phyloP scores from a whole-genome alignment of 169 alveolate species.

The Plasmodium sp. region DNA sequence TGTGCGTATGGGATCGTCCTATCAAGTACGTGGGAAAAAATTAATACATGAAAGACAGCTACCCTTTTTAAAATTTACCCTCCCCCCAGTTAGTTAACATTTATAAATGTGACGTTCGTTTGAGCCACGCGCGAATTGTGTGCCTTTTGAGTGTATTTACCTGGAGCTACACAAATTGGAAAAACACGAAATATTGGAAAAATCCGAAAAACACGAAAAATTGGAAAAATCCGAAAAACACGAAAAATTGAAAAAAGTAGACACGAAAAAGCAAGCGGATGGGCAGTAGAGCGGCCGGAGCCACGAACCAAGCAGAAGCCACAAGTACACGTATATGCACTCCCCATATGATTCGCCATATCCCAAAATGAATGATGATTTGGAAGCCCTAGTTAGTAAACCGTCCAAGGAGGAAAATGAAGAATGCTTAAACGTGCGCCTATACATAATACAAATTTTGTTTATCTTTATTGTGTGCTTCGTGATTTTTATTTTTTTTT shows the following conservation, averaged over 20 bases:
- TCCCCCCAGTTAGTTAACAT: not conserved
- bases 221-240: not conserved
- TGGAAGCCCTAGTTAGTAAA: slow-evolving; percentile 57
- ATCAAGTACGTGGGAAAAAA: not conserved
- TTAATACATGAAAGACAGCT: not conserved
- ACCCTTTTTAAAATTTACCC: not conserved
- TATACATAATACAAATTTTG: slow-evolving; percentile 40
- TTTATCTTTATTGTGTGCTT: slow-evolving; percentile 65
- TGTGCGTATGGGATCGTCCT: not conserved
- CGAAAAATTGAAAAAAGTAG: not conserved
- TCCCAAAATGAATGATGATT: slow-evolving; percentile 59
- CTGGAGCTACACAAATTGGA: not conserved
- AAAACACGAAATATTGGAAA: not conserved
- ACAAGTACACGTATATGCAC: not conserved
- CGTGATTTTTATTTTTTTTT: slow-evolving; percentile 62
- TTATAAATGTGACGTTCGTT: not conserved
- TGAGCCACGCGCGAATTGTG: not conserved
- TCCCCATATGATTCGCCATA: not conserved
- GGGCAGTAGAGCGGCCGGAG: not conserved
- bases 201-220: too few species aligned
- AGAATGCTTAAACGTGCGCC: slow-evolving; percentile 57
- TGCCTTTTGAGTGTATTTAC: not conserved
- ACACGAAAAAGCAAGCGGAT: not conserved
- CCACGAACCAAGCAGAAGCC: not conserved
- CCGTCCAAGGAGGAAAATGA: slow-evolving; percentile 60